Evolutionary conservation across 371 early-diverging fungal species (phyloP).

Genomic region (Syncephalastrum sp.): DNA sequence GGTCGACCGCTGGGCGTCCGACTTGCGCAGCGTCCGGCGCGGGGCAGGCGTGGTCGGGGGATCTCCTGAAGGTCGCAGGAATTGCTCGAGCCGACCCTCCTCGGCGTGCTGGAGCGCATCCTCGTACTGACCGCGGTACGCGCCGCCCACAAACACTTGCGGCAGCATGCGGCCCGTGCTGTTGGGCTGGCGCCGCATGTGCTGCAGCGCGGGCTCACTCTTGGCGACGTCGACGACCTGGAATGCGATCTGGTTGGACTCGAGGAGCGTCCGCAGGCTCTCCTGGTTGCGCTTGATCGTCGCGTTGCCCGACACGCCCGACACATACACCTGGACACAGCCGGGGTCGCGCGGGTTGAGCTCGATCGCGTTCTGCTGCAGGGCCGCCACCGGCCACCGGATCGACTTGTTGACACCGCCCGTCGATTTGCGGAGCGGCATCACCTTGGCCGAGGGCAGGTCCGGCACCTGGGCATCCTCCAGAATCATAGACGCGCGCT

Average conservation of each 20-base stretch:
- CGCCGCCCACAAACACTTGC: conserved; percentile 44
- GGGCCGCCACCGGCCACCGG: conserved; percentile 18
- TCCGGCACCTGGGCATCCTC: not conserved
- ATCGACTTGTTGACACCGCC: conserved; percentile 17
- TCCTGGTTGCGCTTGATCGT: conserved; percentile 37
- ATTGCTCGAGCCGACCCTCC: conserved; percentile 11
- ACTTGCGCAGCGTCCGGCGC: not conserved
- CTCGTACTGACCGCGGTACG: conserved; percentile 28
- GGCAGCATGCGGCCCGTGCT: conserved; percentile 22
- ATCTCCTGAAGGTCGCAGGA: not conserved
- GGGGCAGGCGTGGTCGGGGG: not conserved
- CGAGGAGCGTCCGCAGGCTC: conserved; percentile 18
- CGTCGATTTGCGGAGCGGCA: conserved; percentile 18
- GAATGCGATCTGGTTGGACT: conserved; percentile 20
- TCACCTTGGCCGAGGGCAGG: conserved; percentile 1
- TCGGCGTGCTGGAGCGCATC: conserved; percentile 11
- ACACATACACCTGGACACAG: conserved; percentile 33
- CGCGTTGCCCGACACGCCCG: conserved; percentile 32
- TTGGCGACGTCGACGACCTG: conserved; percentile 38
- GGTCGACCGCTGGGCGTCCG: conserved; percentile 9
- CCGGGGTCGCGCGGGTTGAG: conserved; percentile 25
- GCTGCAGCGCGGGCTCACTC: conserved; percentile 37
- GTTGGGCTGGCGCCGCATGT: conserved; percentile 34
- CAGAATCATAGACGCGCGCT: conserved; percentile 12
- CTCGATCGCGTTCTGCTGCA: conserved; percentile 11